Evolutionary conservation across 768 basidiomycete species (phyloP), one percentile per base, ranked within the genome.

Genomic region (Pleurotus tuber-regium): DNA sequence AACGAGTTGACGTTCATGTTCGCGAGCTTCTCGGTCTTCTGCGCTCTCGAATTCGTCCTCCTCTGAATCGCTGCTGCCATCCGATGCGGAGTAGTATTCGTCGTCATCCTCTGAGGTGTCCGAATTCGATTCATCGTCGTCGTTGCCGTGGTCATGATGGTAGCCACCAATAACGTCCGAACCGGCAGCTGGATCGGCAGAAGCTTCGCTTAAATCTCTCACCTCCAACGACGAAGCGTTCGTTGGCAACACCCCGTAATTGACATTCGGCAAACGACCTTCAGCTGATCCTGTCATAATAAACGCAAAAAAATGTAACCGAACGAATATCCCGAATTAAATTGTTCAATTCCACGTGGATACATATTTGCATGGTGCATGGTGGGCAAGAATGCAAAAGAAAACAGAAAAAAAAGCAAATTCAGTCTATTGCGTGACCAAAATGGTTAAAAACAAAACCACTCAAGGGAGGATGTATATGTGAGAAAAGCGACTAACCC

Each of bases 401-500:
- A 73, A 71, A 64, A 75, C 78, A 70, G 65, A 73, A 68, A 80
- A 73, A 78, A 76, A 75, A 77, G 71, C 68, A 75, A 77, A 76
- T 92, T 92, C 80, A 94, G 90, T 83, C 90, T 91, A 84, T 74
- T 76, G 70, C 73, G n/a, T 67, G 63, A 65, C 59, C 66, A 65
- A 67, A 76, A n/a, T n/a, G n/a, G n/a, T n/a, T 67, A 76, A 80
- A 78, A 83, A 82, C 73, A 73, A 70, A n/a, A 63, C 70, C 72
- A 80, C 80, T 78, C 75, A 78, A 73, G 76, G 71, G 65, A 59
- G 59, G 67, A 67, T 68, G 61, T n/a, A n/a, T n/a, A n/a, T n/a
- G n/a, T n/a, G n/a, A n/a, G n/a, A n/a, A 72, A 68, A 65, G 61
- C 59, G 68, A 96, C 95, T 96, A 86, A 96, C 96, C 91, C 82